Evolutionary conservation across 2,329 filamentous ascomycete species (phyloP).

Genomic region (Calonectria honghensis): DNA sequence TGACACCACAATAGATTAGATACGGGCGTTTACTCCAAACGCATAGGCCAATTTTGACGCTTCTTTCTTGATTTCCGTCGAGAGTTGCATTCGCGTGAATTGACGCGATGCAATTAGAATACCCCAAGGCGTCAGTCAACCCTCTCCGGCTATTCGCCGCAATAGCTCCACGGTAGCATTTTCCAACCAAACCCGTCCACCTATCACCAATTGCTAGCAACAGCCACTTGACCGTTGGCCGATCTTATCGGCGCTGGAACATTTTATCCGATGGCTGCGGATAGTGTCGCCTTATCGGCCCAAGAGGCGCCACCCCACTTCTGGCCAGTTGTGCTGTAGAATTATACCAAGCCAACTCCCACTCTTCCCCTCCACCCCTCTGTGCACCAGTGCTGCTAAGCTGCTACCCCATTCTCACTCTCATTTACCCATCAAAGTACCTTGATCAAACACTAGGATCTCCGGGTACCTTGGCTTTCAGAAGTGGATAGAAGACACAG

Average conservation of each 20-base stretch:
- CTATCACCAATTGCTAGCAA: background rate
- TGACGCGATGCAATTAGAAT: background rate
- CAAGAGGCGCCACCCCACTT: slow-evolving; percentile 22
- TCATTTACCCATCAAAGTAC: slow-evolving; percentile 22
- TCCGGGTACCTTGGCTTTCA: slow-evolving; percentile 23
- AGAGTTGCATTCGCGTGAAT: background rate
- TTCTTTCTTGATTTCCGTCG: background rate
- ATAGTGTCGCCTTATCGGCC: slow-evolving; percentile 23
- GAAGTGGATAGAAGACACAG: slow-evolving; percentile 39
- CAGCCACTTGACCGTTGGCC: background rate
- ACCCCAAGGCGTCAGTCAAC: background rate
- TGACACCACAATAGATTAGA: slow-evolving; percentile 8
- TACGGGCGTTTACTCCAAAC: slow-evolving; percentile 6
- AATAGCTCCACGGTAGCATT: no score
- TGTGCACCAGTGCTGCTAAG: background rate
- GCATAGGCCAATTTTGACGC: background rate
- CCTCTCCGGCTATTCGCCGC: background rate
- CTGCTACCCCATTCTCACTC: slow-evolving; percentile 34
- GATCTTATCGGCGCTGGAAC: slow-evolving; percentile 15
- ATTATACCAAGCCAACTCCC: background rate
- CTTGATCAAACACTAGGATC: slow-evolving; percentile 24
- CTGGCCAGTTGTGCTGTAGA: background rate
- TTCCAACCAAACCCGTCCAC: background rate
- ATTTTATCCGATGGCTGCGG: slow-evolving; percentile 2
- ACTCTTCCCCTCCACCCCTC: slow-evolving; percentile 23